A percentile compares a stretch with the other conserved stretches of the same genome.
Evolutionary conservation across 352 stramenopile genomes (phyloP).

Genomic region (Paralagenidium karlingii): DNA sequence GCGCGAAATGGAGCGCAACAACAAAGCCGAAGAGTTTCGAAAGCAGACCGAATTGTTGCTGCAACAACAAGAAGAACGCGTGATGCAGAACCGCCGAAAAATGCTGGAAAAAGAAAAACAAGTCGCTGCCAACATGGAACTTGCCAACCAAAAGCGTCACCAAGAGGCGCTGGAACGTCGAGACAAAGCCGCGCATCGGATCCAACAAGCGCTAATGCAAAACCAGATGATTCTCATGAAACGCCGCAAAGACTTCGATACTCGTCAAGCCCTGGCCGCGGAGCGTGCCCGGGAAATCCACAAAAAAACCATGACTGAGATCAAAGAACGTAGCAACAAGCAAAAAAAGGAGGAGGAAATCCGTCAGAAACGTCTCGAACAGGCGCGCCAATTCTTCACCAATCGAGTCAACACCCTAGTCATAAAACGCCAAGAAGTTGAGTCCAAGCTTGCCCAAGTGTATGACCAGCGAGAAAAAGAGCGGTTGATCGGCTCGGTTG

Average conservation of each 20-base stretch:
- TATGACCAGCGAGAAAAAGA: slow-evolving; percentile 28
- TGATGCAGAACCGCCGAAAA: slow-evolving; percentile 23
- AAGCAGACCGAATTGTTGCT: slow-evolving; percentile 48
- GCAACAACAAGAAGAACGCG: slow-evolving; percentile 43
- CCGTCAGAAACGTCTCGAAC: slow-evolving; percentile 46
- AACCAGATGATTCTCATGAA: slow-evolving; percentile 44
- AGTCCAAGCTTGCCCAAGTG: slow-evolving; percentile 23
- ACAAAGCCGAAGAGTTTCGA: slow-evolving; percentile 60
- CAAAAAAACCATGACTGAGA: slow-evolving; percentile 29
- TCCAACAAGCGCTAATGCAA: slow-evolving; percentile 38
- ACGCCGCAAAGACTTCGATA: slow-evolving; percentile 48
- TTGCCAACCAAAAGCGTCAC: slow-evolving; percentile 25
- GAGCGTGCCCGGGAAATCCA: slow-evolving; percentile 50
- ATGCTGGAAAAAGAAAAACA: slow-evolving; percentile 59
- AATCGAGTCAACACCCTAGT: slow-evolving; percentile 21
- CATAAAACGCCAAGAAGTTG: slow-evolving; percentile 23
- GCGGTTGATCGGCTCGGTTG: slow-evolving; percentile 30
- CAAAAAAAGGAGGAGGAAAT: slow-evolving; percentile 57
- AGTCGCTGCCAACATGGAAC: slow-evolving; percentile 45
- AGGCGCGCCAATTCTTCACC: slow-evolving; percentile 23
- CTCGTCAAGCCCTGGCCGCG: slow-evolving; percentile 32
- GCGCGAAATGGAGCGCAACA: slow-evolving; percentile 33
- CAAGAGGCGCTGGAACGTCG: slow-evolving; percentile 37
- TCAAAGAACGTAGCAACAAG: slow-evolving; percentile 41
- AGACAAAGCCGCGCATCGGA: slow-evolving; percentile 30